A percentile compares a stretch with the other conserved stretches of the same genome.
Conservation (phyloP, 345 rosid genomes). For the Populus alba region DNA sequence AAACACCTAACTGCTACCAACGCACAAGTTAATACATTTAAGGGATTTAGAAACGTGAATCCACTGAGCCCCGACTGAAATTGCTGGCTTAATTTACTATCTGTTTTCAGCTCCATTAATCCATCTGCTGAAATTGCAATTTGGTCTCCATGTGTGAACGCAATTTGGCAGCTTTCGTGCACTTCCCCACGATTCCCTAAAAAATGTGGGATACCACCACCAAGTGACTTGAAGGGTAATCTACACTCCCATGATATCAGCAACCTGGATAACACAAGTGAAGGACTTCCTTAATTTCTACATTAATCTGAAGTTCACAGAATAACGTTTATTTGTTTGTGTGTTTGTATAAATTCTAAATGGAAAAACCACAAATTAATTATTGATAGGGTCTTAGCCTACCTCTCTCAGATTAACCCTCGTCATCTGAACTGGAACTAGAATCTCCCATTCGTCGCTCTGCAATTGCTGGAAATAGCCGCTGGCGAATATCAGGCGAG, state of each 20-base stretch:
- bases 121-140: not conserved
- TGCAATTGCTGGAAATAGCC: conserved; percentile 73
- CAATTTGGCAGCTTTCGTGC: not conserved
- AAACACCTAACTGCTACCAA: conserved; percentile 7
- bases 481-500: conserved; percentile 48
- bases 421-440: conserved; percentile 49
- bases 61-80: not conserved
- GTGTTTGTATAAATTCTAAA: not conserved
- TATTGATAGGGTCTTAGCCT: not conserved
- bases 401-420: conserved; percentile 23
- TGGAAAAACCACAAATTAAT: not conserved
- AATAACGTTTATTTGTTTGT: not conserved
- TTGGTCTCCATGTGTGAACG: not conserved
- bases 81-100: not conserved
- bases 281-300: not conserved
- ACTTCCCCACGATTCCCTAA: not conserved
- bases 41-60: not conserved
- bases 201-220: not conserved
- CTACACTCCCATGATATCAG: not conserved
- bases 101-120: not conserved
- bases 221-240: not conserved
- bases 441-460: conserved; percentile 51
- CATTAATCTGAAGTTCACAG: not conserved
- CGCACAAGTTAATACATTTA: conserved; percentile 20
- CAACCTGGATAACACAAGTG: not conserved